Percentiles rank a stretch among this genome's conserved stretches.
Conservation (phyloP, 2,329 filamentous ascomycete genomes). For the Sporothrix pallida region DNA sequence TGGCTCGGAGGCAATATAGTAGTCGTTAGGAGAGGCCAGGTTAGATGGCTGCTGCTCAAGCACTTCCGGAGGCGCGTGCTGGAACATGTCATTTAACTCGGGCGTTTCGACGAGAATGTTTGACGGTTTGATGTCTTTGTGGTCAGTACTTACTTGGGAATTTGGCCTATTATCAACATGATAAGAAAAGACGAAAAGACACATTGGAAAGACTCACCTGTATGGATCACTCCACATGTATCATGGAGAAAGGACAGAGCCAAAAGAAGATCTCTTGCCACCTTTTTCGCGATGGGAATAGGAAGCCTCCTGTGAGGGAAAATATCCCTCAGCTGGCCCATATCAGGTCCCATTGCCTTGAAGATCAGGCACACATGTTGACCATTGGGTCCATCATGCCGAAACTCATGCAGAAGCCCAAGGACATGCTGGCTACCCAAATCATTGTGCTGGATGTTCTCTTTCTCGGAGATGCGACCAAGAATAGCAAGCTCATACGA, state of each 20-base stretch:
- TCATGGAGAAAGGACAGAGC: constrained; percentile 30
- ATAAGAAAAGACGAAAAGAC: neutral
- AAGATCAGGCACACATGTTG: constrained; percentile 31
- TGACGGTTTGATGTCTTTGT: constrained; percentile 30
- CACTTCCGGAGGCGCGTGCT: neutral
- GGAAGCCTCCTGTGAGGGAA: neutral
- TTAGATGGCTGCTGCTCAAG: neutral
- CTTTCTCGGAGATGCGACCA: neutral
- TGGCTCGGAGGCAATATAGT: constrained; percentile 20
- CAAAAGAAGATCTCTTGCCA: neutral
- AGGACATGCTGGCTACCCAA: constrained; percentile 3
- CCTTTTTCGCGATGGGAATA: neutral
- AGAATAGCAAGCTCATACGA: constrained; percentile 23
- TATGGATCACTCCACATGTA: constrained; percentile 27
- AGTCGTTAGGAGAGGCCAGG: constrained; percentile 9
- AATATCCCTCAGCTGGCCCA: no score
- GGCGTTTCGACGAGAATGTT: constrained; percentile 31
- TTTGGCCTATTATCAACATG: neutral
- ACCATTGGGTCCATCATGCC: constrained; percentile 27
- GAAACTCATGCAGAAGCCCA: constrained; percentile 9
- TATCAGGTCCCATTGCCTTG: constrained; percentile 16
- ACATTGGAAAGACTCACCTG: neutral
- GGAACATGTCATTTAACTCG: constrained; percentile 22
- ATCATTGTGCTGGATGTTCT: neutral
- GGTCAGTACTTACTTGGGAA: neutral